Base-by-base conservation (phyloP, 1,139 yeast species). In the Hyphopichia pseudoburtonii region DNA sequence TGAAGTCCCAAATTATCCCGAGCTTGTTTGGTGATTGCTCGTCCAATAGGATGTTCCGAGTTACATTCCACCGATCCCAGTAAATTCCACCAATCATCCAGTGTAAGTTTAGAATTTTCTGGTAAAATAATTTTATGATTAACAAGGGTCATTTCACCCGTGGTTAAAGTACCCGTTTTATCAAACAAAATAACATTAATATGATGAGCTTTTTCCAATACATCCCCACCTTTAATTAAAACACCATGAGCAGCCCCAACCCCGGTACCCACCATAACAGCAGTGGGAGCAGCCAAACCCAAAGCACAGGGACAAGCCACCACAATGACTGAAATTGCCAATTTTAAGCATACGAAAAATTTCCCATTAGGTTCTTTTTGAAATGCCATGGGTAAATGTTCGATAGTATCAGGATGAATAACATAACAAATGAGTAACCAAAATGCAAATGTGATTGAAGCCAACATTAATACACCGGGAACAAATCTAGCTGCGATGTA, bases 241-340 rank as follows among this genome's bases (percentile, higher is more conserved):
- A 92, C 86, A 18, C 98, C 98, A 60, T 88, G 73, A 10, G 78
- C 64, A 0, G 98, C 97, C 26, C 96, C 97, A 21, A 88, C 85
- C 18, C 98, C 98, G 2, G 97, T 90, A 5, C 97, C 98, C 4
- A 92, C 98, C 97, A 92, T 90, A 3, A 94, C 87, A 0, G 98
- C 98, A 1, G 98, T 92, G 0, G 98, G 98, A 0, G 98, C 95
- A 7, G 97, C 97, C 36, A 92, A 71, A 2, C 98, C 98, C 23
- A 92, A 67, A 0, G 97, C 97, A 73, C 97, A 92, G 0, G 98
- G 98, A 62, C 98, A 92, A 0, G 98, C 98, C 33, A 92, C 97
- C 10, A 92, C 96, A 47, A 92, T 78, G 7, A 92, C 98, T 4
- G 96, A 83, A 28, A 94, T 92, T n/a, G 95, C 85, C 34, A 90